Percentiles rank a stretch among this genome's conserved stretches.
Evolutionary conservation across 1,139 yeast species (phyloP).

Genomic region (Lodderomyces jiufengensis): DNA sequence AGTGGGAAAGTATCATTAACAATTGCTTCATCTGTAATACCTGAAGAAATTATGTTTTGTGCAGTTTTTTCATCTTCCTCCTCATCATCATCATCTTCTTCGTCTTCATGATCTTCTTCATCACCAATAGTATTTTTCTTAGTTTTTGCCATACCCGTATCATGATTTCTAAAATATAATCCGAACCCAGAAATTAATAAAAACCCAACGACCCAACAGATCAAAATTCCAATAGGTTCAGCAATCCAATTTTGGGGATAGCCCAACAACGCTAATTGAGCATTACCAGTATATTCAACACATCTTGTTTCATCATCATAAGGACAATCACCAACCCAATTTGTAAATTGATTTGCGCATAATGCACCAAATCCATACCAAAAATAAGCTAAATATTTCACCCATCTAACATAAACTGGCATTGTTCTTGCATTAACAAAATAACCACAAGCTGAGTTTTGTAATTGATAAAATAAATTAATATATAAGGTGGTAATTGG

Average conservation of each 20-base stretch:
- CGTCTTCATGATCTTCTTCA: conserved; percentile 22
- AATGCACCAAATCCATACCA: conserved; percentile 79
- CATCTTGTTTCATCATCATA: conserved; percentile 28
- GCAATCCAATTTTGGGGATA: conserved; percentile 64
- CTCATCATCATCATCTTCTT: conserved; percentile 4
- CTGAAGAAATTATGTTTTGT: not conserved
- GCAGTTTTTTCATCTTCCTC: not conserved
- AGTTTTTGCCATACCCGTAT: conserved; percentile 50
- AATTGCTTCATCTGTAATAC: not conserved
- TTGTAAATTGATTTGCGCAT: conserved; percentile 61
- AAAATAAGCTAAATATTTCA: conserved; percentile 67
- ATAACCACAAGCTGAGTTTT: conserved; percentile 78
- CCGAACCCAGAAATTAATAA: conserved; percentile 46
- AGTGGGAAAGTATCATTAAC: conserved; percentile 13
- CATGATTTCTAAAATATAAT: conserved; percentile 46
- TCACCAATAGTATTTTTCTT: conserved; percentile 33
- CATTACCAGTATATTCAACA: conserved; percentile 49
- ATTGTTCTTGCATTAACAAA: conserved; percentile 68
- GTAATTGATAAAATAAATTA: conserved; percentile 65
- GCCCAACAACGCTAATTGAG: conserved; percentile 56
- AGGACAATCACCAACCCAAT: conserved; percentile 57
- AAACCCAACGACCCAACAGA: conserved; percentile 60
- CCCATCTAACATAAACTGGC: conserved; percentile 89
- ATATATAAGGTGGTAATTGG: conserved; percentile 61
- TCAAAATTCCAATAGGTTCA: conserved; percentile 57